phyloP scores from a whole-genome alignment of 495 filamentous ascomycete genomes.

The Neurospora sp. region DNA sequence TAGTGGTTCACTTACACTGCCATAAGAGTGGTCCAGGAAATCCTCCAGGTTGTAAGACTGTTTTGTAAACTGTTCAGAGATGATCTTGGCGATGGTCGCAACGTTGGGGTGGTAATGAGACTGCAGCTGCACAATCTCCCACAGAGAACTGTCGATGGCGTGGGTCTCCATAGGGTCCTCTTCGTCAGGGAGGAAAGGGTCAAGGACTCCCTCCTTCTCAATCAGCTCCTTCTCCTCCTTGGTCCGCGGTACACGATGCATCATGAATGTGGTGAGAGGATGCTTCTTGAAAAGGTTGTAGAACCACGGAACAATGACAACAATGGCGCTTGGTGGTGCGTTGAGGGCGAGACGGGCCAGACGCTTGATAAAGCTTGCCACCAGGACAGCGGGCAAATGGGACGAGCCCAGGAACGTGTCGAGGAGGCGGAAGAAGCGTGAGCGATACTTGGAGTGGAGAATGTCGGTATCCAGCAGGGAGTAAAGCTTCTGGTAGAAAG shows the following conservation, averaged over 20 bases:
- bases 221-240: conserved; percentile 44
- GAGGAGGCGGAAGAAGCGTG: conserved; percentile 83
- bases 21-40: conserved; percentile 92
- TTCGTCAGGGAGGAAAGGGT: conserved; percentile 70
- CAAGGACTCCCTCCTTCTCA: conserved; percentile 58
- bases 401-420: conserved; percentile 88
- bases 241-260: conserved; percentile 65
- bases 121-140: conserved; percentile 86
- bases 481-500: conserved; percentile 91
- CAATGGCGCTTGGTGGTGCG: conserved; percentile 80
- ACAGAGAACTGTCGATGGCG: conserved; percentile 86
- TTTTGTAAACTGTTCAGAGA: conserved; percentile 97
- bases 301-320: conserved; percentile 79
- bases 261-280: conserved; percentile 86
- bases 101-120: conserved; percentile 97
- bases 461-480: conserved; percentile 76
- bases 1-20: conserved; percentile 49
- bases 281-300: conserved; percentile 93
- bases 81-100: conserved; percentile 83
- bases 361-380: conserved; percentile 93
- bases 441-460: conserved; percentile 87
- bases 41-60: conserved; percentile 86
- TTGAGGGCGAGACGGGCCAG: conserved; percentile 71
- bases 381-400: conserved; percentile 80
- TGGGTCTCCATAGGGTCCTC: conserved; percentile 72